Evolutionary conservation across 305 asterid genomes (phyloP), one percentile per base, ranked within the genome.

Genomic region (Fraxinus paxiana): DNA sequence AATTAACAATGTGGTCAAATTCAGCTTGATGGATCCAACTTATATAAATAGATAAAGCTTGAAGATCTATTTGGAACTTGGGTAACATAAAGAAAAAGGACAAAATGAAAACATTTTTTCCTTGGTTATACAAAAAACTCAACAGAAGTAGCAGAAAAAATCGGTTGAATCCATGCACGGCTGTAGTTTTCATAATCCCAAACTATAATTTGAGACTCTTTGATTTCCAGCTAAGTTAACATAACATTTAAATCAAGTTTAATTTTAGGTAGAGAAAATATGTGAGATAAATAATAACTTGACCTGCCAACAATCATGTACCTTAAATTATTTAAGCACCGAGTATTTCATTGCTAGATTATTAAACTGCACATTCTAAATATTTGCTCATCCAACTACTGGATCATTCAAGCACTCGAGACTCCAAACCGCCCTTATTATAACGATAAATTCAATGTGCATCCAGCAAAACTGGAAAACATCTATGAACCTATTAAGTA

Each of bases 11-110:
- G 71, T 65, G 33, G 46, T 46, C 41, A 28, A 65, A 17, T 26
- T 82, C 67, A 38, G 71, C 35, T 80, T 70, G 85, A 72, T 26
- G 26, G 24, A 48, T 65, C 12, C 30, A 48, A 38, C 26, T n/a
- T 33, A 8, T 15, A 13, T 17, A 63, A 48, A 63, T 26, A 54
- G 78, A 77, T 20, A 82, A 67, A 79, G 54, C 6, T 24, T 18
- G 54, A 83, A 54, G 48, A 63, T 9, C 17, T 37, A 33, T 20
- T 22, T 70, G 63, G 63, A 76, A 15, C 63, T 72, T 43, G 2
- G 76, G 46, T 33, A 43, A 33, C 46, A 22, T 8, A 80, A 73
- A 69, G 26, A 7, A 17, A 73, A 80, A 34, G 56, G 28, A 61
- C n/a, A 37, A 59, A 71, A 79, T n/a, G 9, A 54, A 37, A 12